phyloP scores from a whole-genome alignment of 2,329 filamentous ascomycete genomes.

The Knufia petricola region DNA sequence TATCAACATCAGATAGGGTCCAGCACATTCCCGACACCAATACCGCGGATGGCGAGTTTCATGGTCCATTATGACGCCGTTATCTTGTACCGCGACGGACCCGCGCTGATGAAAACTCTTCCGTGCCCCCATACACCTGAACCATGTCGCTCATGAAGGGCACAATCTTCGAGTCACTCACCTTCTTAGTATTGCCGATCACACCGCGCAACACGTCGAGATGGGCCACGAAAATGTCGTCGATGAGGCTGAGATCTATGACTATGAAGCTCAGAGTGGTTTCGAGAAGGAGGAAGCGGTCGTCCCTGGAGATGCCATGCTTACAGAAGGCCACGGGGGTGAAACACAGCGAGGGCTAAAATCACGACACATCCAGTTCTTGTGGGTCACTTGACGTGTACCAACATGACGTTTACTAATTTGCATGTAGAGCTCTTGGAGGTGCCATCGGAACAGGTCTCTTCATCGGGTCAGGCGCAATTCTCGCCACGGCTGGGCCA shows the following conservation, averaged over 20 bases:
- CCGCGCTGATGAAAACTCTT: too few species aligned
- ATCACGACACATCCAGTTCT: constrained; percentile 47
- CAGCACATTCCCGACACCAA: too few species aligned
- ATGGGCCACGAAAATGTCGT: background rate
- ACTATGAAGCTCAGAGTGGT: background rate
- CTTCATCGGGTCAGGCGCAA: constrained; percentile 36
- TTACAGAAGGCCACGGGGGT: constrained; percentile 2
- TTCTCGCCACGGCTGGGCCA: constrained; percentile 39
- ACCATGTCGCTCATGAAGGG: too few species aligned
- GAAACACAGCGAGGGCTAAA: constrained; percentile 29
- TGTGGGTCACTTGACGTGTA: background rate
- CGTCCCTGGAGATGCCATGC: constrained; percentile 1
- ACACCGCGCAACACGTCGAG: background rate
- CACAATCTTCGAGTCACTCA: too few species aligned
- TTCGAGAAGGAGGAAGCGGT: background rate
- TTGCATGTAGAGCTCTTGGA: constrained; percentile 43
- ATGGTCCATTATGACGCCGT: too few species aligned
- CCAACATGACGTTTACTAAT: constrained; percentile 7
- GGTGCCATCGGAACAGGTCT: constrained; percentile 49
- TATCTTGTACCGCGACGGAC: too few species aligned
- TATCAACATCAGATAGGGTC: too few species aligned
- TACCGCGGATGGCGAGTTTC: too few species aligned
- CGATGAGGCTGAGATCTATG: background rate
- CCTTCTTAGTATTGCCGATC: too few species aligned
- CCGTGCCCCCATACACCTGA: too few species aligned